Evolutionary conservation across 495 filamentous ascomycete genomes (phyloP), one percentile per base, ranked within the genome.

Genomic region (Penicillium parvum): DNA sequence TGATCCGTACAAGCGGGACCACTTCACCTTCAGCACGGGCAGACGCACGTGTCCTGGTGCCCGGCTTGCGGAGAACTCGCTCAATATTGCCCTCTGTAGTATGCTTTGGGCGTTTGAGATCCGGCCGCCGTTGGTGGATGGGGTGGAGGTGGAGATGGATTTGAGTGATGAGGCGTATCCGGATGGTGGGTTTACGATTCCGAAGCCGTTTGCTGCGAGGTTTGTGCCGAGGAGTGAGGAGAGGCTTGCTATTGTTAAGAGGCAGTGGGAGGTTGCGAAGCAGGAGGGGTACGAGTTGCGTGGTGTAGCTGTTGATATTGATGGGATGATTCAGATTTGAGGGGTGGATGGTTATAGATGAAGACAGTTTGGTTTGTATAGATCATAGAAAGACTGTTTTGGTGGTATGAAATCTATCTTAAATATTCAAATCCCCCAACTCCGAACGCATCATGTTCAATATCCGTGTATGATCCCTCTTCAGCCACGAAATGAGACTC

Each of bases 1-100:
- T 4, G 51, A 55, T 18, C 41, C 43, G 3, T 20, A 11, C 15
- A 18, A 50, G 26, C 51, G 58, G 10, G 59, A 63, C 37, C 62
- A 65, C 32, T 66, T 52, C 29, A 27, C 38, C 30, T 69, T 55
- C 27, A 52, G 64, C 7, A 34, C 42, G 7, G 34, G 34, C n/a
- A n/a, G 32, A 2, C 12, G 32, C 1, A 16, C 11, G 2, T 34
- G 32, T 34, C 32, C 32, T 1, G 32, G 32, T 2, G 32, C 32
- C 3, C 12, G 32, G 16, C 32, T 34, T 6, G 32, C 32, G 6
- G 32, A 34, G 32, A 34, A 34, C 16, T 34, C 32, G 14, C 16
- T 34, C 14, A 10, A 34, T 15, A 34, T 34, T 10, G 32, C 32
- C 2, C 14, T 34, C 1, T 16, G 14, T 17, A 5, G 10, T 34